Evolutionary conservation across 495 filamentous ascomycete genomes (phyloP), one percentile per base, ranked within the genome.

Genomic region (Pseudevernia furfuracea): DNA sequence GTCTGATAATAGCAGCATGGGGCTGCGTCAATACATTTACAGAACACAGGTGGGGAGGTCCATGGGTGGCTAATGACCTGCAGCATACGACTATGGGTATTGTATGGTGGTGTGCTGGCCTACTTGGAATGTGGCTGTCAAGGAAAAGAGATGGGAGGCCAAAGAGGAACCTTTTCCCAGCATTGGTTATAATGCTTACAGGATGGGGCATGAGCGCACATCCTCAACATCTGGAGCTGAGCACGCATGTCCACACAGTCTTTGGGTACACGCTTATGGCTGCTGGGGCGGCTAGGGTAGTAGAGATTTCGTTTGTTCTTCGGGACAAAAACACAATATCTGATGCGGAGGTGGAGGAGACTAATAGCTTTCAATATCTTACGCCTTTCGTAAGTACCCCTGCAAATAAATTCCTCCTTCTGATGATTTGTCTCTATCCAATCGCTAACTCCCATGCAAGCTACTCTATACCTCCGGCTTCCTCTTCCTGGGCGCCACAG

Each of bases 31-130:
- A 97, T 73, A 97, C 95, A 44, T 97, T 98, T 73, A 97, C 95
- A 21, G 94, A 97, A 74, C 94, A 98, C 74, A 83, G 89, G 43
- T 98, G 94, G 94, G 95, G 95, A 43, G 77, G 79, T 0, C 78
- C 82, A 3, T 98, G 94, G 94, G 92, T 88, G n/a, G 83, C 84
- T 71, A 97, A 96, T 71, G 94, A 98, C 73, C 85, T 96, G 74
- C 94, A 98, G 73, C 95, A 97, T 71, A 98, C 94, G 0, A 88
- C 87, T 15, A 98, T 97, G 95, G 94, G 94, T 37, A 84, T 98
- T 64, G 85, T 98, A 60, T 98, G 94, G 94, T 97, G 92, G 92
- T 88, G 85, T 70, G 92, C 95, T 23, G 94, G 94, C 23, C 77
- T 98, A 30, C 79, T 94, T 36, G 95, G 94, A 25, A 82, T 98